Evolutionary conservation across 768 basidiomycete genomes (phyloP).

Genomic region (Podaxis sp.): DNA sequence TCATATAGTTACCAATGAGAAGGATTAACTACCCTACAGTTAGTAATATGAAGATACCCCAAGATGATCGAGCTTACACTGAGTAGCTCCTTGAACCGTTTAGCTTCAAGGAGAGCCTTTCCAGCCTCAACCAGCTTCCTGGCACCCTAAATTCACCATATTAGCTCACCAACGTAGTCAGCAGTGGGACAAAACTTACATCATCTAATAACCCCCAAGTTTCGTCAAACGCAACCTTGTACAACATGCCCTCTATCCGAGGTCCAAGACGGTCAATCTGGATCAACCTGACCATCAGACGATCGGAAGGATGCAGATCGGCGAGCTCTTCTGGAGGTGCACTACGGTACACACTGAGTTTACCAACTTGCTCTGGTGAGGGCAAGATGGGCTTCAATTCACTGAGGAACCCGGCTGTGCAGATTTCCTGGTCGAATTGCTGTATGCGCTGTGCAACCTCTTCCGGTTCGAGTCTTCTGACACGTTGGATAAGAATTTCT

Average conservation of each 20-base stretch:
- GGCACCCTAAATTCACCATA: constrained; percentile 52
- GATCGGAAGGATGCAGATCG: constrained; percentile 88
- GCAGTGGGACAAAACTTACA: constrained; percentile 34
- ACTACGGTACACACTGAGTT: constrained; percentile 85
- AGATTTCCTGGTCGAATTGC: constrained; percentile 82
- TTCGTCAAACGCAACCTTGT: constrained; percentile 85
- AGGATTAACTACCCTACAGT: constrained; percentile 66
- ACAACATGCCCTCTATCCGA: constrained; percentile 94
- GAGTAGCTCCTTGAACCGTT: constrained; percentile 84
- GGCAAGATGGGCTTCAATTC: constrained; percentile 87
- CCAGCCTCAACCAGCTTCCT: constrained; percentile 81
- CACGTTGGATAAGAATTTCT: constrained; percentile 93
- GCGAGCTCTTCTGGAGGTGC: constrained; percentile 84
- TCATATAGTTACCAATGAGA: constrained; percentile 97
- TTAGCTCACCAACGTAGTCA: not conserved
- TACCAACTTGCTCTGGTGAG: constrained; percentile 86
- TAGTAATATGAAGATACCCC: not conserved
- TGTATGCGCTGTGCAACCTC: constrained; percentile 81
- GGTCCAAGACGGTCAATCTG: constrained; percentile 87
- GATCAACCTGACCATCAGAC: constrained; percentile 95
- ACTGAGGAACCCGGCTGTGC: constrained; percentile 84
- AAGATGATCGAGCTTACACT: constrained; percentile 45
- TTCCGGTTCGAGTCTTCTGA: constrained; percentile 80
- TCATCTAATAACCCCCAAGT: constrained; percentile 79
- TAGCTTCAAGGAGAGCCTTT: constrained; percentile 73